Conservation (phyloP, 306 rosid species). For the Hippophae gyantsensis region DNA sequence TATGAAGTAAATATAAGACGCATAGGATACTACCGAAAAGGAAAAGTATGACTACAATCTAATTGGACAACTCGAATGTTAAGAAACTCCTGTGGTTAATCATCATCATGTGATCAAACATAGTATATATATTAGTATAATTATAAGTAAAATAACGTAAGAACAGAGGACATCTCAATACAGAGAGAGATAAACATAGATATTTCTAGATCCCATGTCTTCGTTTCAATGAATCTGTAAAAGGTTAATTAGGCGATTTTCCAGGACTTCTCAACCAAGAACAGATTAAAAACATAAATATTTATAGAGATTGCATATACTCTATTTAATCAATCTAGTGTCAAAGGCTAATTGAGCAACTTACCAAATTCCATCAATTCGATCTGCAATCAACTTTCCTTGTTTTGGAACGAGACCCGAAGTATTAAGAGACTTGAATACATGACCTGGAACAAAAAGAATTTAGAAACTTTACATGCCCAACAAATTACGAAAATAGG, state of each 20-base stretch:
- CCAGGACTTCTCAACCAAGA: no score
- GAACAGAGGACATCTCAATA: no score
- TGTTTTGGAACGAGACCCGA: conserved; percentile 85
- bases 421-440: conserved; percentile 77
- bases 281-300: background rate
- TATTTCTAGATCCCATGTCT: no score
- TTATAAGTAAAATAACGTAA: no score
- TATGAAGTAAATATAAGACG: background rate
- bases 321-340: background rate
- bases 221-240: no score
- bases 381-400: conserved; percentile 85
- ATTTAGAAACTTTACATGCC: conserved; percentile 1
- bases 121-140: no score
- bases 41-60: no score
- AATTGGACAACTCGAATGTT: no score
- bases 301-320: background rate
- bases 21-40: background rate
- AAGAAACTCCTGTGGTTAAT: no score
- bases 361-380: conserved; percentile 95
- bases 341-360: conserved; percentile 7
- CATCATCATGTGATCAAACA: no score
- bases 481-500: background rate
- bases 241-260: no score
- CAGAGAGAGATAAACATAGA: no score
- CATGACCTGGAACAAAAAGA: conserved; percentile 55